Evolutionary conservation across 2,329 filamentous ascomycete genomes (phyloP).

Genomic region (Colletotrichum cordylinicola): DNA sequence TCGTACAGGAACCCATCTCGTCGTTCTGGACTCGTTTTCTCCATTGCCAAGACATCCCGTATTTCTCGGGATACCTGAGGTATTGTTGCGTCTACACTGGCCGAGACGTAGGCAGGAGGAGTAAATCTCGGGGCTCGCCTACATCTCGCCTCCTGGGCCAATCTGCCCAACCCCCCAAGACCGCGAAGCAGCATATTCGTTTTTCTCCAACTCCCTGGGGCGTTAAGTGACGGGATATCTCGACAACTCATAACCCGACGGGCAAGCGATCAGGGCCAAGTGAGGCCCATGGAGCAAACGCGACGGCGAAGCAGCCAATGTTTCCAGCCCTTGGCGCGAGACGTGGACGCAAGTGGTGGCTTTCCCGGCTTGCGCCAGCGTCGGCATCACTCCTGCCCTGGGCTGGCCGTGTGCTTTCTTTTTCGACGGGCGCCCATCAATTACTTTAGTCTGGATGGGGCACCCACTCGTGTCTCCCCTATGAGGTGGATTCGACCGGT

Average conservation of each 20-base stretch:
- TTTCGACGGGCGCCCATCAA: background rate
- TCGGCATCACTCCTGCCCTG: background rate
- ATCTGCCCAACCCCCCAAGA: background rate
- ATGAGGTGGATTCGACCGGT: background rate
- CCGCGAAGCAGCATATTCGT: background rate
- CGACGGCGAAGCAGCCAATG: background rate
- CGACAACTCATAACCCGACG: background rate
- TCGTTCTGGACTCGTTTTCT: background rate
- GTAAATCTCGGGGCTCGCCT: background rate
- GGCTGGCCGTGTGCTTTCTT: conserved; percentile 11
- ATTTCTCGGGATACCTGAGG: background rate
- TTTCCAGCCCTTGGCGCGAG: background rate
- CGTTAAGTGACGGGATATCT: background rate
- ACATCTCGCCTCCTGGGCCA: background rate
- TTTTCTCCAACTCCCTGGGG: background rate
- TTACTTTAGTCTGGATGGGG: background rate
- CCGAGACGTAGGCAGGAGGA: background rate
- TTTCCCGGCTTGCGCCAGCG: conserved; percentile 6
- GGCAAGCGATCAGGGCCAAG: background rate
- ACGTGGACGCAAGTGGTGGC: background rate
- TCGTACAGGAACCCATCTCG: background rate
- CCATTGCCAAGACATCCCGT: background rate
- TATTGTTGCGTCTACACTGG: background rate
- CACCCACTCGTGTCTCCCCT: background rate
- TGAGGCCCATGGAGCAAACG: background rate